Evolutionary conservation across 192 early-diverging fungal species (phyloP), one percentile per base, ranked within the genome.

Genomic region (Phycomyces blakesleeanus): DNA sequence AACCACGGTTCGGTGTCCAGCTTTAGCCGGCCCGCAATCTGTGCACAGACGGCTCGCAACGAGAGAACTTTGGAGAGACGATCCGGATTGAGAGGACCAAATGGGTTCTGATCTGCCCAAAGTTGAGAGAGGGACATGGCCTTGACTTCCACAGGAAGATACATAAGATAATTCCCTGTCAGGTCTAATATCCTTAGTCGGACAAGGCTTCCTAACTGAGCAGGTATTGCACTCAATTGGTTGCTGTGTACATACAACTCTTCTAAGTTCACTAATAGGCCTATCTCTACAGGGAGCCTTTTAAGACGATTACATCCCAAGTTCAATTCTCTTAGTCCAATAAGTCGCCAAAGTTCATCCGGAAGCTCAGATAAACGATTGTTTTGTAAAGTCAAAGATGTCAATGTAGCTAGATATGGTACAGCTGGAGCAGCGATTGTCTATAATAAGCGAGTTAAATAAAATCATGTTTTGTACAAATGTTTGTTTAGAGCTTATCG

Each of bases 241-340:
- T 78, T 78, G 55, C 61, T 63, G 38, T 72, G 73, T 3, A 78
- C 20, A 55, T 60, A 64, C 0, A 78, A 49, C 51, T 63, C 67
- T 9, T 59, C 66, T 18, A 78, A 44, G 8, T 66, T 52, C 14
- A 44, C 34, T 3, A 75, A 41, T 9, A 52, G 22, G 12, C 66
- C 69, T 24, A 78, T 54, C 12, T 72, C 57, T 41, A 63, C 50
- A 15, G 77, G 70, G 2, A 78, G 34, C n/a, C 16, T 21, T 18
- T n/a, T 47, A 6, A 78, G 34, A 27, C 57, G 7, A 34, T 78
- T 78, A 20, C 53, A 60, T 11, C 67, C 69, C 14, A 78, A 9
- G 59, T 75, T 72, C 1, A 78, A 59, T 55, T 75, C 69, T 53
- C 53, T 40, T 10, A 78, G 55, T 8, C 49, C 53, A 20, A 21